phyloP scores from a whole-genome alignment of 495 filamentous ascomycete species.

The Amphirosellinia nigrospora region DNA sequence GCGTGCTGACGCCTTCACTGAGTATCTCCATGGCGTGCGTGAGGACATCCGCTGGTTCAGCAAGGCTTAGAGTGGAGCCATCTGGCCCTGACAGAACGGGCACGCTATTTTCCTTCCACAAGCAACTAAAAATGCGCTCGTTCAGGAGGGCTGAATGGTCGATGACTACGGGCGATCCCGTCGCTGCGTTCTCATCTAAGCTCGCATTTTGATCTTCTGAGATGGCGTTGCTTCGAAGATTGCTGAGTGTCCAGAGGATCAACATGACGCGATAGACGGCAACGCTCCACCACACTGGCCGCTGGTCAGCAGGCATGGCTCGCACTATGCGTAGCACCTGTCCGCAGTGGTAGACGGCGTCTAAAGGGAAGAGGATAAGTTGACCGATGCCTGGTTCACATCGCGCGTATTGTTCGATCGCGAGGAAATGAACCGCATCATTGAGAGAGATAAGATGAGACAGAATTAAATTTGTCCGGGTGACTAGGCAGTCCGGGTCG shows the following conservation, averaged over 20 bases:
- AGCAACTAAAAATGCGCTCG: constrained; percentile 42
- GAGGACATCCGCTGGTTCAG: constrained; percentile 51
- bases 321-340: constrained; percentile 62
- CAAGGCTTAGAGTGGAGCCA: constrained; percentile 39
- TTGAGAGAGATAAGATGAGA: constrained; percentile 70
- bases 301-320: constrained; percentile 48
- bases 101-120: constrained; percentile 46
- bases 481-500: constrained; percentile 47
- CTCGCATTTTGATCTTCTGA: constrained; percentile 26
- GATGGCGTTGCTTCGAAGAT: constrained; percentile 36
- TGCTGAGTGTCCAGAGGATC: constrained; percentile 56
- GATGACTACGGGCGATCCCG: constrained; percentile 40
- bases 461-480: constrained; percentile 62
- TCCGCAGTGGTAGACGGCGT: constrained; percentile 65
- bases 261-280: constrained; percentile 60
- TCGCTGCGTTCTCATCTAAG: constrained; percentile 39
- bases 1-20: constrained; percentile 48
- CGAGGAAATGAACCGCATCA: constrained; percentile 61
- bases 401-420: constrained; percentile 64
- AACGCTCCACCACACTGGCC: constrained; percentile 61
- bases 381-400: constrained; percentile 56
- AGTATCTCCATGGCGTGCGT: constrained; percentile 51
- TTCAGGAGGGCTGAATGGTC: constrained; percentile 50
- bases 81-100: constrained; percentile 43
- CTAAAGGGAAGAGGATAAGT: constrained; percentile 59